Evolutionary conservation across 768 basidiomycete genomes (phyloP).

Genomic region (Russula sp.): DNA sequence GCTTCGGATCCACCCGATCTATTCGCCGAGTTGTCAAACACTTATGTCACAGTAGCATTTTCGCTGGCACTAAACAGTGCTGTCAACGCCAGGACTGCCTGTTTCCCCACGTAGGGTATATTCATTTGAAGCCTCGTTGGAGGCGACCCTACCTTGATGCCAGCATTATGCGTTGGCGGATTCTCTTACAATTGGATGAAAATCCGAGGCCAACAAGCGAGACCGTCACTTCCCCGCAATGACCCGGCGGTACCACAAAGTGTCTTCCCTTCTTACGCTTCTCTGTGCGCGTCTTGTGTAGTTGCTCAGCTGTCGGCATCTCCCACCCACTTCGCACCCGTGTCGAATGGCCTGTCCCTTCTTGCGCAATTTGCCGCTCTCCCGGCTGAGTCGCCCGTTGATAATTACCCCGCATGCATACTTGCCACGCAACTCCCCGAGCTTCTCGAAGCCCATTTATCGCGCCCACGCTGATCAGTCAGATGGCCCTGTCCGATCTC

Average conservation of each 20-base stretch:
- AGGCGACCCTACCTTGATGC: neutral
- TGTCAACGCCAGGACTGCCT: neutral
- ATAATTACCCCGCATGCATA: constrained; percentile 20
- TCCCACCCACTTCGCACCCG: constrained; percentile 5
- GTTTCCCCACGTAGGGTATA: neutral
- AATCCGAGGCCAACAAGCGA: neutral
- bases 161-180: neutral
- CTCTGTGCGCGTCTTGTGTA: neutral
- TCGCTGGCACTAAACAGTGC: neutral
- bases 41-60: constrained; percentile 5
- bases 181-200: neutral
- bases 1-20: neutral
- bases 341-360: constrained; percentile 3
- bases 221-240: constrained; percentile 1
- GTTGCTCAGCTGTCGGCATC: constrained; percentile 2
- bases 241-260: constrained; percentile 3
- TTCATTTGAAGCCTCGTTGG: neutral
- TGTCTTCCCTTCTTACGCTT: neutral
- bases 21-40: neutral
- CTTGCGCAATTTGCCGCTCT: constrained; percentile 11
- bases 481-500: constrained; percentile 15
- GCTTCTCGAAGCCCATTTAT: constrained; percentile 18
- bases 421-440: constrained; percentile 20
- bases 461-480: constrained; percentile 13
- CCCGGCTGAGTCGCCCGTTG: constrained; percentile 1